Evolutionary conservation across 306 rosid species (phyloP).

Genomic region (Pyrus communis): DNA sequence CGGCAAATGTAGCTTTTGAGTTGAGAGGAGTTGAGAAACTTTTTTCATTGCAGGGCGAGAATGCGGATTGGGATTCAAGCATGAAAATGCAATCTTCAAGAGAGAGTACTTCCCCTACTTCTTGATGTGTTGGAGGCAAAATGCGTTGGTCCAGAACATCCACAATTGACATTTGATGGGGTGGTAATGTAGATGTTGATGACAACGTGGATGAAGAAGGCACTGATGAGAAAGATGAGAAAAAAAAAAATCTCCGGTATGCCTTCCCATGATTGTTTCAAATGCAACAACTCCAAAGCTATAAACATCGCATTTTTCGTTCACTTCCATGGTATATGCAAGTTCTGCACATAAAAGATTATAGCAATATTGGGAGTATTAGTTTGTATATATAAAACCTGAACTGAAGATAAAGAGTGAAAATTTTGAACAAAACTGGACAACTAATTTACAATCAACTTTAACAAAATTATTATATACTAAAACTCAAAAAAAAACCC

Average conservation of each 20-base stretch:
- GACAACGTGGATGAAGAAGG: neutral
- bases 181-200: neutral
- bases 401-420: too few species aligned
- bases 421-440: too few species aligned
- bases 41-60: neutral
- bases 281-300: constrained; percentile 7
- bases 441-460: too few species aligned
- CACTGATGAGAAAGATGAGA: neutral
- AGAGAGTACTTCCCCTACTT: neutral
- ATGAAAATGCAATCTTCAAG: neutral
- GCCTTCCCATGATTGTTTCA: constrained; percentile 1
- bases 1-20: neutral
- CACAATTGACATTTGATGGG: neutral
- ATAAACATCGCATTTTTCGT: neutral
- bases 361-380: too few species aligned
- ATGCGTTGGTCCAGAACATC: neutral
- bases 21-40: neutral
- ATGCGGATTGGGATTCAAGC: neutral
- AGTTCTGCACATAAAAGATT: neutral
- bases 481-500: too few species aligned
- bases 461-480: too few species aligned
- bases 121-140: neutral
- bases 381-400: too few species aligned
- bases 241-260: neutral
- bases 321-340: neutral